Evolutionary conservation across 768 basidiomycete species (phyloP).

Genomic region (Leccinum truebloodii): DNA sequence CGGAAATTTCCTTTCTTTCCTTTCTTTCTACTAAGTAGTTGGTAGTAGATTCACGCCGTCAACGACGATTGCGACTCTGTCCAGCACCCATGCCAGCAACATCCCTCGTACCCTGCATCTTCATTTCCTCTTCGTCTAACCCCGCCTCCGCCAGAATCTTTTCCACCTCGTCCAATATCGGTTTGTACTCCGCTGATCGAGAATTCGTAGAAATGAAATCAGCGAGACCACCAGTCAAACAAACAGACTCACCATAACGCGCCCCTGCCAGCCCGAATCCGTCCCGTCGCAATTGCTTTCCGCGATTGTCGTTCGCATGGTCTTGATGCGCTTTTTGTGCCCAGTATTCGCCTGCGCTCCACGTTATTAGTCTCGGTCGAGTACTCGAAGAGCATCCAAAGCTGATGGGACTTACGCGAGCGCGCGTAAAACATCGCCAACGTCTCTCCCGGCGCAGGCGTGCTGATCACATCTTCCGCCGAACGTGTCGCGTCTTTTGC

Average conservation of each 20-base stretch:
- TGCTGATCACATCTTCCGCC: conserved; percentile 71
- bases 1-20: too few species aligned
- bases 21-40: too few species aligned
- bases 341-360: conserved; percentile 72
- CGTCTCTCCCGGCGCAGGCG: conserved; percentile 83
- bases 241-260: conserved; percentile 53
- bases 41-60: neutral
- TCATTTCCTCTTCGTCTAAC: conserved; percentile 81
- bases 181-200: conserved; percentile 70
- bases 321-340: conserved; percentile 63
- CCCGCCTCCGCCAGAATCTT: conserved; percentile 83
- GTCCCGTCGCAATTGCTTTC: conserved; percentile 75
- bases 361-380: neutral
- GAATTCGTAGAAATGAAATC: neutral
- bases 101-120: conserved; percentile 50
- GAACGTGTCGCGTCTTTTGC: conserved; percentile 55
- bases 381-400: neutral
- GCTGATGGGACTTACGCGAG: conserved; percentile 54
- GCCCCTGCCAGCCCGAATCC: conserved; percentile 78
- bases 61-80: conserved; percentile 55
- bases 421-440: conserved; percentile 82
- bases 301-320: conserved; percentile 57
- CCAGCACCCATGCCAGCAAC: conserved; percentile 37
- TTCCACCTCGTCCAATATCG: conserved; percentile 78
- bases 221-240: neutral